Base-by-base conservation (phyloP, 306 rosid genomes). In the Fragaria vesca region DNA sequence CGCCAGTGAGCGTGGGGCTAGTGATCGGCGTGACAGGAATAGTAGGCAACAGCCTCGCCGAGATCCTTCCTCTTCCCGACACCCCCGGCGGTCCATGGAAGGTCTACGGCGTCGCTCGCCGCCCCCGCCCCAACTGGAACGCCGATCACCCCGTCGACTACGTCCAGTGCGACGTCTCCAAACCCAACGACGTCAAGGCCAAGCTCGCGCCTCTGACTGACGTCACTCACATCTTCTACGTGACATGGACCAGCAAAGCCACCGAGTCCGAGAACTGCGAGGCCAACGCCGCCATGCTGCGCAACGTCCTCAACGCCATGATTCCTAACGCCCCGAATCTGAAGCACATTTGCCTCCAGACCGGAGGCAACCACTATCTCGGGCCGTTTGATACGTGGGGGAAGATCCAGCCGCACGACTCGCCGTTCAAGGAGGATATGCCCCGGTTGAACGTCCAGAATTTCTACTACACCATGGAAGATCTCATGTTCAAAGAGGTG, bases 81-180 rank as follows among this genome's bases (percentile, higher is more conserved):
- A 88, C 97, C 4, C 97, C 97, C n/a, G 92, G 91, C 9, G 97
- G 92, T 0, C 91, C 89, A 43, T 91, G 94, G 97, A 89, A 91
- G 45, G 90, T 91, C 73, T 91, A 91, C 76, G 94, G 97, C 36
- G 91, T 91, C 1, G 94, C 91, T 0, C 93, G 97, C 28, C 86
- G 97, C 1, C 89, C 91, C 4, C 87, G 91, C 0, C 94, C 97
- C 8, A 34, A 38, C 28, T 92, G 97, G 94, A 90, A 87, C 83
- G 86, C 79, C 52, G 97, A 90, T 4, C 91, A 88, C 75, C 93
- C 90, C 0, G 45, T 90, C 67, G 89, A 92, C 46, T 90, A 88
- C 63, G 76, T 90, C 78, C 94, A 88, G 81, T 92, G 94, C 85
- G 97, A 92, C 28, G 11, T 92, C 86, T 68, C 90, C 71, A 88